phyloP scores from a whole-genome alignment of 176 grass and related monocot species.

The Triticum monococcum region DNA sequence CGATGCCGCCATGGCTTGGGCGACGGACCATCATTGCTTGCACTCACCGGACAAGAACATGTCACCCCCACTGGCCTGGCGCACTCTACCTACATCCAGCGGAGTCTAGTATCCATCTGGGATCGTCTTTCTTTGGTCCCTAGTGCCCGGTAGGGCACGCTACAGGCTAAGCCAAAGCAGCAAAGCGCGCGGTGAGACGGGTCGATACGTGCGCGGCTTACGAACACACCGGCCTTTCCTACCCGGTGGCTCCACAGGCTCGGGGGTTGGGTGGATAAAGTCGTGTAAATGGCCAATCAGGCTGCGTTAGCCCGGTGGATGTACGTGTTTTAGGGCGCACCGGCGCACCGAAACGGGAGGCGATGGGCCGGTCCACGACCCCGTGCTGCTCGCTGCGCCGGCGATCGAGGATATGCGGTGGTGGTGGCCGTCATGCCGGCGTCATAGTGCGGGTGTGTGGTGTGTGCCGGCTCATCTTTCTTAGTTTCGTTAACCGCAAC shows the following conservation, averaged over 20 bases:
- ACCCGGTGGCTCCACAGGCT: conserved; percentile 33
- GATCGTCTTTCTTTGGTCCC: conserved; percentile 20
- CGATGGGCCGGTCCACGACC: conserved; percentile 20
- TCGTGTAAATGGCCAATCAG: conserved; percentile 18
- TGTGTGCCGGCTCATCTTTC: conserved; percentile 21
- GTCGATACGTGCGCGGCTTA: neutral
- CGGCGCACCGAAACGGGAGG: conserved; percentile 32
- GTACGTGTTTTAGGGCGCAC: conserved; percentile 42
- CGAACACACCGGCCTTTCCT: neutral
- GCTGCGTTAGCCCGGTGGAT: conserved; percentile 37
- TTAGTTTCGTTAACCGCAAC: neutral
- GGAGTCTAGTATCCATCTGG: neutral
- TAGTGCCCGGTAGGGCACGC: conserved; percentile 38
- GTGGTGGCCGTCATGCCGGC: conserved; percentile 33
- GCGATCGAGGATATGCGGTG: conserved; percentile 12
- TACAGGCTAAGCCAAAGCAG: neutral
- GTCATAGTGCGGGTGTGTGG: conserved; percentile 17
- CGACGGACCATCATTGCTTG: conserved; percentile 57
- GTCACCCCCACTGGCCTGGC: conserved; percentile 33
- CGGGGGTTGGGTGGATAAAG: conserved; percentile 11
- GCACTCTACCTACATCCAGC: neutral
- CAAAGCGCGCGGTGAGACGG: neutral
- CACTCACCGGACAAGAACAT: conserved; percentile 53
- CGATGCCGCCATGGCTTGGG: conserved; percentile 26
- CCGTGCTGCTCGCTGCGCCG: conserved; percentile 36